Evolutionary conservation across 1,284 basidiomycete genomes (phyloP), one percentile per base, ranked within the genome.

Genomic region (Boletus calvinii): DNA sequence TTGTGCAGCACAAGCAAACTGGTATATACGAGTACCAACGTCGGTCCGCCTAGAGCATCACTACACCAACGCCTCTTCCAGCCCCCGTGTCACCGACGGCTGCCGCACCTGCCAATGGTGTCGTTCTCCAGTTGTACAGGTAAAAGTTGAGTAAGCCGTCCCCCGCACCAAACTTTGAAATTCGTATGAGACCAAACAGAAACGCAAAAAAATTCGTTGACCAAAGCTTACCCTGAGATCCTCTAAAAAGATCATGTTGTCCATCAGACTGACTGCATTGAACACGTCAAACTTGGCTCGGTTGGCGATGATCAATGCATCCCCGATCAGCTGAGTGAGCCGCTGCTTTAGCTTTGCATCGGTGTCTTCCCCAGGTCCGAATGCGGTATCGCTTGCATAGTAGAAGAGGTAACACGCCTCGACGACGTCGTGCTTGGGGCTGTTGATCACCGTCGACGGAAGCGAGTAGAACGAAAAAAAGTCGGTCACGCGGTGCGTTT

Each of bases 401-500:
- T 96, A 97, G 70, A 85, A 97, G n/a, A 97, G 77, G 69, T 97
- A 97, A 7, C 92, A 94, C 0, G 91, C 94, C 59, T 96, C 85
- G 37, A 97, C 79, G 18, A 82, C 67, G 30, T 80, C 76, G 67
- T 89, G 72, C 60, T 84, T 80, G 48, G 77, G 57, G 57, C 79
- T 81, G 48, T 81, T 78, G 60, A 96, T 89, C 52, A 96, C 84
- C 3, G 91, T 91, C 6, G 95, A 98, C 0, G 97, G 96, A 18
- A 99, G 83, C 8, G 91, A 92, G 73, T 98, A 99, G 77, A 98
- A 98, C 7, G 96, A 96, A 71, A 98, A 88, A 65, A 96, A 88
- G 72, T 99, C 97, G 3, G 95, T 98, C 63, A 99, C 90, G 52
- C 81, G 79, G 53, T 89, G 83, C 6, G 89, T 90, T 48, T 81